Conservation (phyloP, 202 grass and related monocot species). For the Schoenoplectus triqueter region DNA sequence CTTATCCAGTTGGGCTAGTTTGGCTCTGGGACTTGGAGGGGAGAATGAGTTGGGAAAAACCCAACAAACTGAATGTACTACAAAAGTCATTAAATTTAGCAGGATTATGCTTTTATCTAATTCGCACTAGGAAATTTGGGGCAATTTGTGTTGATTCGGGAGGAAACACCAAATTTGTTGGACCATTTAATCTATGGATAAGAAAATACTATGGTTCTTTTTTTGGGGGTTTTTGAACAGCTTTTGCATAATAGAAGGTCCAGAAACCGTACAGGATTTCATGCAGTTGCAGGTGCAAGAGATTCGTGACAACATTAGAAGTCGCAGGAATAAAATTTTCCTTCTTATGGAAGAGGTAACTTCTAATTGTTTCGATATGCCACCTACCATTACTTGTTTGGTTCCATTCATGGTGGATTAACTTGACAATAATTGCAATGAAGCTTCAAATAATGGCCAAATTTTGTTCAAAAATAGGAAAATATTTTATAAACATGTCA, state of each 20-base stretch:
- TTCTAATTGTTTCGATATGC: not conserved
- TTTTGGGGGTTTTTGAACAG: constrained; percentile 40
- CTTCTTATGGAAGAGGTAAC: constrained; percentile 96
- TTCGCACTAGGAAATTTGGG: constrained; percentile 14
- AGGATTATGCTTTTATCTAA: constrained; percentile 5
- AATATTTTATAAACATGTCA: not conserved
- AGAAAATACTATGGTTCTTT: constrained; percentile 4
- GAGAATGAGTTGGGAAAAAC: not conserved
- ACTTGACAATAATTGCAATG: not conserved
- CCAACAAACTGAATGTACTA: not conserved
- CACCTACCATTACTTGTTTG: not conserved
- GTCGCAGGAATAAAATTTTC: constrained; percentile 85
- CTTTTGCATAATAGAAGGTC: constrained; percentile 97
- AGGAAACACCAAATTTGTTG: constrained; percentile 17
- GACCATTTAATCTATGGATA: not conserved
- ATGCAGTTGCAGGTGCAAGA: constrained; percentile 78
- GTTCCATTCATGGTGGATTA: not conserved
- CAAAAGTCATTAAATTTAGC: not conserved
- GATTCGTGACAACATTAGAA: constrained; percentile 83
- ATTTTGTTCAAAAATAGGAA: not conserved
- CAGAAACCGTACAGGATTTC: constrained; percentile 81
- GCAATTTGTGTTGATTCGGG: constrained; percentile 23
- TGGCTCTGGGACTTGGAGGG: not conserved
- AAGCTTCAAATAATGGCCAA: not conserved
- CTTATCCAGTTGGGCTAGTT: not conserved